These are phyloP conservation scores for Astrocystis sublimbata DNA, from an alignment of 495 filamentous ascomycete species.

Conservation along the genomic window DNA sequence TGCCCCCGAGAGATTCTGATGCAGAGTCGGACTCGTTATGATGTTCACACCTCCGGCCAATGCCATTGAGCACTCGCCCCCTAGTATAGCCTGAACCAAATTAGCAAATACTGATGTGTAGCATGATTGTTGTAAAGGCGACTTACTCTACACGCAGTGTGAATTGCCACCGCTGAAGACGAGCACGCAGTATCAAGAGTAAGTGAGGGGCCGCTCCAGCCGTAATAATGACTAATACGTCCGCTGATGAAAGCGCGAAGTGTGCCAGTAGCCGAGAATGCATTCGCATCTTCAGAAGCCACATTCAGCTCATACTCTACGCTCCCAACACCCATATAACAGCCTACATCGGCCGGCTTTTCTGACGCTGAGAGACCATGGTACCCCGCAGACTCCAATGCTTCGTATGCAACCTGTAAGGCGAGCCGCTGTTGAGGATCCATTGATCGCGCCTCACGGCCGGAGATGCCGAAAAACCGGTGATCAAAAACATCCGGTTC, in stretches of 20 bases:
- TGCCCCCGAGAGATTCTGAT: slow-evolving; percentile 35
- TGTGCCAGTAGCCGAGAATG: slow-evolving; percentile 7
- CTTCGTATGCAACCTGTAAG: slow-evolving; percentile 49
- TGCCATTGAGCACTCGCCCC: slow-evolving; percentile 37
- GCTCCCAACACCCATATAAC: neutral
- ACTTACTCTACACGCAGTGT: slow-evolving; percentile 30
- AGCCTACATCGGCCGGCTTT: neutral
- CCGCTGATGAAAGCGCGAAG: slow-evolving; percentile 6
- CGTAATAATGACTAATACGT: slow-evolving; percentile 40
- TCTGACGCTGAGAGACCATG: neutral
- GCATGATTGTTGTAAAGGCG: too few relatives aligned
- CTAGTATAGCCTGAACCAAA: slow-evolving; percentile 34
- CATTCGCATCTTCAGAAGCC: slow-evolving; percentile 11
- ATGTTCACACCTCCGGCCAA: slow-evolving; percentile 34
- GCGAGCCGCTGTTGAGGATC: slow-evolving; percentile 48
- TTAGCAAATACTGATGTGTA: slow-evolving; percentile 3
- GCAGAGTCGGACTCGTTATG: neutral
- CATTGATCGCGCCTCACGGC: slow-evolving; percentile 41
- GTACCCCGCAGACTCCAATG: slow-evolving; percentile 38
- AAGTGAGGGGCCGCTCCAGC: slow-evolving; percentile 49
- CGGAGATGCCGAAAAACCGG: slow-evolving; percentile 48
- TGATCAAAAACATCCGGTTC: slow-evolving; percentile 44
- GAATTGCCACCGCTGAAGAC: slow-evolving; percentile 42
- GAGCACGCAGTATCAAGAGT: slow-evolving; percentile 55
- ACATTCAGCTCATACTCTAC: slow-evolving; percentile 24